Conservation (phyloP, 768 basidiomycete species). For the Pulveroboletus sp. region DNA sequence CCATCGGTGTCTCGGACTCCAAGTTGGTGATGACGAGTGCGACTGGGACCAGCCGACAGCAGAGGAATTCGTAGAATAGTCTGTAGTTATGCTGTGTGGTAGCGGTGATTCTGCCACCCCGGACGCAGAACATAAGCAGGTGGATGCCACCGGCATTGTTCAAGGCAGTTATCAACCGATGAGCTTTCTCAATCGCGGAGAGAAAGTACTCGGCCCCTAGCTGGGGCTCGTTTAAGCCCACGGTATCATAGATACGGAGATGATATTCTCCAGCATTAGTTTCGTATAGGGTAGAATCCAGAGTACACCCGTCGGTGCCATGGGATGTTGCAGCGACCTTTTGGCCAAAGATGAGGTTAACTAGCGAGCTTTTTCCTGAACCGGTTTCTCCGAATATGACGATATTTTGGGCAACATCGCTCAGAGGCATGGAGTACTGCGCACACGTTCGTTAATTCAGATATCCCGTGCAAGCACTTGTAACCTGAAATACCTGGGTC, state of each 20-base stretch:
- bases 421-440: slow-evolving; percentile 15
- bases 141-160: slow-evolving; percentile 30
- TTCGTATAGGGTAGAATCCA: slow-evolving; percentile 26
- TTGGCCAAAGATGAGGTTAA: slow-evolving; percentile 39
- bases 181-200: slow-evolving; percentile 28
- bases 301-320: slow-evolving; percentile 36
- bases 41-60: slow-evolving; percentile 36
- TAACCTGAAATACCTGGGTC: slow-evolving; percentile 8
- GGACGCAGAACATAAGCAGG: slow-evolving; percentile 39
- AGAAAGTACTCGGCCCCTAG: slow-evolving; percentile 21
- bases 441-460: slow-evolving; percentile 3
- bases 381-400: slow-evolving; percentile 33
- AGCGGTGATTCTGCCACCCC: slow-evolving; percentile 36
- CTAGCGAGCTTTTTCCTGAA: slow-evolving; percentile 41
- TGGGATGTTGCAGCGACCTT: slow-evolving; percentile 32
- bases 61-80: slow-evolving; percentile 39
- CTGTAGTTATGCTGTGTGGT: slow-evolving; percentile 35
- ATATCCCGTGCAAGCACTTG: background rate
- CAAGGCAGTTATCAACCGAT: slow-evolving; percentile 30
- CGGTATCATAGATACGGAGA: slow-evolving; percentile 31
- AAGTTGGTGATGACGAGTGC: slow-evolving; percentile 40
- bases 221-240: slow-evolving; percentile 30
- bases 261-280: slow-evolving; percentile 11
- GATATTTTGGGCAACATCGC: slow-evolving; percentile 21
- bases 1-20: slow-evolving; percentile 33